Evolutionary conservation across 371 early-diverging fungal genomes (phyloP).

Genomic region (Zancudomyces culisetae): DNA sequence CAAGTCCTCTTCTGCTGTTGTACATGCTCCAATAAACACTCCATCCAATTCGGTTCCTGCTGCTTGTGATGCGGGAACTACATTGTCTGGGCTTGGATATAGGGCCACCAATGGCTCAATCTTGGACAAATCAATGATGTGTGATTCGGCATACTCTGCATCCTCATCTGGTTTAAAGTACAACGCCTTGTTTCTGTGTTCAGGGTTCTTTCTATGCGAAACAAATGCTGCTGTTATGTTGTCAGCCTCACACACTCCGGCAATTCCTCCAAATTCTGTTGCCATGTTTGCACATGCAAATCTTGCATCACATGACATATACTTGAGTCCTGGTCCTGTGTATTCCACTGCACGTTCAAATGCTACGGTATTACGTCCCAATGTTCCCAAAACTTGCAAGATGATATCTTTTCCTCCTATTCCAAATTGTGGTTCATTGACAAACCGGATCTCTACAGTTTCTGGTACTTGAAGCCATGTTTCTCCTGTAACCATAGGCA

Average conservation of each 20-base stretch:
- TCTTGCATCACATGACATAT: conserved; percentile 56
- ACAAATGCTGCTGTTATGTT: conserved; percentile 48
- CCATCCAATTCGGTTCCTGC: conserved; percentile 47
- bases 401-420: conserved; percentile 65
- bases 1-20: conserved; percentile 64
- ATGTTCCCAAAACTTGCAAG: conserved; percentile 49
- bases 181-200: conserved; percentile 40
- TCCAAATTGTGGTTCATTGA: conserved; percentile 46
- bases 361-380: conserved; percentile 62
- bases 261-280: conserved; percentile 65
- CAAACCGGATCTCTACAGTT: conserved; percentile 47
- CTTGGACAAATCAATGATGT: conserved; percentile 41
- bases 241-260: conserved; percentile 55
- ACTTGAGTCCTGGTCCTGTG: conserved; percentile 48
- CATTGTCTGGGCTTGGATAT: conserved; percentile 57
- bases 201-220: conserved; percentile 39
- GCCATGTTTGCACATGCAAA: conserved; percentile 67
- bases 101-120: conserved; percentile 49
- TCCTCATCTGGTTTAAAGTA: conserved; percentile 51
- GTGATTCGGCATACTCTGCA: conserved; percentile 52
- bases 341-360: conserved; percentile 61
- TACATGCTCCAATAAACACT: conserved; percentile 60
- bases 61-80: conserved; percentile 35
- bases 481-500: conserved; percentile 63
- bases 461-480: conserved; percentile 68